Evolutionary conservation across 257 asterid species (phyloP).

Genomic region (Paulownia fortunei): DNA sequence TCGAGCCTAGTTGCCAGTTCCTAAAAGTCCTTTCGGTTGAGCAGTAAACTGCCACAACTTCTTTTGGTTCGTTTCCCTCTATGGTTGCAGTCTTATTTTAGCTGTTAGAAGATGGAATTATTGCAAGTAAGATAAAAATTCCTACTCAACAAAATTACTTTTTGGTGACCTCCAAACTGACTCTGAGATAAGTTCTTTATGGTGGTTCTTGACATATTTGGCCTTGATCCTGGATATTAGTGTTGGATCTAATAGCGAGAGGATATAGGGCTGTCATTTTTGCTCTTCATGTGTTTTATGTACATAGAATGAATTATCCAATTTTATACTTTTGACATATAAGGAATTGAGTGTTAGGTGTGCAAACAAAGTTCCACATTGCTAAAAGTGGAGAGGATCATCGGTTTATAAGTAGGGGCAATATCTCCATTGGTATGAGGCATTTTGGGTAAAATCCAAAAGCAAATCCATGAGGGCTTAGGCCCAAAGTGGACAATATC

Average conservation of each 20-base stretch:
- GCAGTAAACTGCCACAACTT: neutral
- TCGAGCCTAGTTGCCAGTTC: neutral
- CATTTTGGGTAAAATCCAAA: too few relatives aligned
- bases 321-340: neutral
- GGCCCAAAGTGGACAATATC: too few relatives aligned
- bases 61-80: neutral
- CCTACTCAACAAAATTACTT: neutral
- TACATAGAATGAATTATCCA: neutral
- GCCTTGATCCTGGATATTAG: neutral
- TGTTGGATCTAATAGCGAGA: neutral
- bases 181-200: neutral
- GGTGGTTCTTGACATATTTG: neutral
- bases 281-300: neutral
- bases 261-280: neutral
- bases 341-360: too few relatives aligned
- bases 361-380: too few relatives aligned
- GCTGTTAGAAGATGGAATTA: neutral
- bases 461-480: too few relatives aligned
- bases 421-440: too few relatives aligned
- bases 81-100: neutral
- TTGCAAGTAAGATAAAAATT: too few relatives aligned
- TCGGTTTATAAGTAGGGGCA: too few relatives aligned
- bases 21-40: neutral
- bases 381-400: too few relatives aligned
- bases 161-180: neutral